Base-by-base conservation (phyloP, 2,329 filamentous ascomycete species). In the Elsinoe necatrix region DNA sequence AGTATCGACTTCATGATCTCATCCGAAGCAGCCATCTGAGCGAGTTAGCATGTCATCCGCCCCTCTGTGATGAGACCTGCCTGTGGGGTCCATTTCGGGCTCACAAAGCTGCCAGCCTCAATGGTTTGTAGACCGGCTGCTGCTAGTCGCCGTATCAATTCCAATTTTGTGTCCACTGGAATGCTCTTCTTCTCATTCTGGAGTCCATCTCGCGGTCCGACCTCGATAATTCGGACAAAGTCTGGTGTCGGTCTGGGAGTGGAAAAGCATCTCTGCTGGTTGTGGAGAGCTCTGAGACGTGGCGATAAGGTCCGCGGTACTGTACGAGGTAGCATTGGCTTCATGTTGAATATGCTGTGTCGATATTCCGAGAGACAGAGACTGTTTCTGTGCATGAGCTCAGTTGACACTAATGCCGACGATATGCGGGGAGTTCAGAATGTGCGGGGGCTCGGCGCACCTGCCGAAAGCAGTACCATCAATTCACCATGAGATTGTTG, bases 81-180 rank as follows among this genome's bases (percentile, higher is more conserved):
- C 77, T 93, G 89, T 2, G 89, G 89, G 51, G 91, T 84, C 81
- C 86, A 91, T 80, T 87, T 89, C 1, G 89, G 87, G 47, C 86
- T 81, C 8, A 95, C 89, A 66, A 95, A 89, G 1, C 86, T 87
- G 0, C 88, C 89, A 16, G 86, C 84, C 69, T 95, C 89, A 60
- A 95, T 92, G 2, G 83, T 83, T 4, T 75, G 73, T 41, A 93
- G 69, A 0, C 89, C 89, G 0, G 87, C 86, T 61, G 74, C 73
- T 31, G 83, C 81, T 60, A 95, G 73, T 59, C 81, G 76, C 62
- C 84, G 78, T 37, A 95, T 86, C 55, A 95, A 72, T 62, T 90
- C 82, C 56, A 92, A 80, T 71, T 95, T 95, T 1, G 84, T 89
- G 5, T 78, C 75, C 9, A 88, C 74, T 0, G 87, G 76, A 61